Evolutionary conservation across 345 rosid species (phyloP).

Genomic region (Raphanus sativus): DNA sequence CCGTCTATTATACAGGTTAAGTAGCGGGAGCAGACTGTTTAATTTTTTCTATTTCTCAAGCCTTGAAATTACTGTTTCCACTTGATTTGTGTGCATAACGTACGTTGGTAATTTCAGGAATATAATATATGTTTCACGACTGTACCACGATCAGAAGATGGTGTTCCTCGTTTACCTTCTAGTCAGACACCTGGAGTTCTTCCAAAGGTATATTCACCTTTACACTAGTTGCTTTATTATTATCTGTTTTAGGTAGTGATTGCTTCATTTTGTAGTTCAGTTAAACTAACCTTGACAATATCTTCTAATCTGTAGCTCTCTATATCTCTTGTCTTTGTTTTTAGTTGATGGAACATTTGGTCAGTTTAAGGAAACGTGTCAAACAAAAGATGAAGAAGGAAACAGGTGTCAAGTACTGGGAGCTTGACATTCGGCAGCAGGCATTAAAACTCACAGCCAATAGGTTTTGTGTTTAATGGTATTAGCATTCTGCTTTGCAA

Average conservation of each 20-base stretch:
- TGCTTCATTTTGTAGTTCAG: slow-evolving; percentile 22
- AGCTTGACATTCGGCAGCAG: slow-evolving; percentile 95
- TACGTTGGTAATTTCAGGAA: slow-evolving; percentile 50
- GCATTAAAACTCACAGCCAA: slow-evolving; percentile 97
- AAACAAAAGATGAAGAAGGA: slow-evolving; percentile 81
- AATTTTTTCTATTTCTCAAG: not conserved
- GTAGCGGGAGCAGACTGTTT: too few relatives aligned
- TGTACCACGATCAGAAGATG: slow-evolving; percentile 73
- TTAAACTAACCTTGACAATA: not conserved
- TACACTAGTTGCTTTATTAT: too few relatives aligned
- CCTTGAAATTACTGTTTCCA: slow-evolving; percentile 17
- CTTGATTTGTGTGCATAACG: not conserved
- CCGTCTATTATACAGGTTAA: slow-evolving; percentile 96
- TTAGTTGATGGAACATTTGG: slow-evolving; percentile 88
- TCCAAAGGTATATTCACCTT: slow-evolving; percentile 99
- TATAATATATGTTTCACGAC: slow-evolving; percentile 98
- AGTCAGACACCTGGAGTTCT: slow-evolving; percentile 74
- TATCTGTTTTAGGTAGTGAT: too few relatives aligned
- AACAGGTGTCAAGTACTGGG: slow-evolving; percentile 78
- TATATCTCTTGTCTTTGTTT: slow-evolving; percentile 31
- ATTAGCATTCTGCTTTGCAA: slow-evolving; percentile 6
- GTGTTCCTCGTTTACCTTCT: slow-evolving; percentile 70
- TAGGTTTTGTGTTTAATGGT: slow-evolving; percentile 53
- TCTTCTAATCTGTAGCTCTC: not conserved
- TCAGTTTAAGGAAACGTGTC: slow-evolving; percentile 80